Conservation (phyloP, 805 yeast species). For the Lachancea sp. region DNA sequence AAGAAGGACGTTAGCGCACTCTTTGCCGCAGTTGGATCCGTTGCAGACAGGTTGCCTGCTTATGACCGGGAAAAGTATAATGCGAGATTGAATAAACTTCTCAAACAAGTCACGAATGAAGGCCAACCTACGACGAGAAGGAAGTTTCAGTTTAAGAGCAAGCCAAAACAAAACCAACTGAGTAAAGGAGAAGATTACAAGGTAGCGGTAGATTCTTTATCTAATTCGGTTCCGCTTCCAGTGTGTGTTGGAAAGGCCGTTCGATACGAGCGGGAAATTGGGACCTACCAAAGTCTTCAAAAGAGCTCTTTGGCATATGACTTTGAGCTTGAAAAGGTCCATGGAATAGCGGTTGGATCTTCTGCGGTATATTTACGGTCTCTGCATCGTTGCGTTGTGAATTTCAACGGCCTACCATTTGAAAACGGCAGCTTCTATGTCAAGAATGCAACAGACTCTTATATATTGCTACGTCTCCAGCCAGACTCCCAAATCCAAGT, state of each 20-base stretch:
- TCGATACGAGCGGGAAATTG: neutral
- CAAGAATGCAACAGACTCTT: constrained; percentile 15
- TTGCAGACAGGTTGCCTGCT: constrained; percentile 14
- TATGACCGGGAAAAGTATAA: constrained; percentile 18
- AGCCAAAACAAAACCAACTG: neutral
- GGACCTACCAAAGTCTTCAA: neutral
- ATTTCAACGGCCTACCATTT: constrained; percentile 16
- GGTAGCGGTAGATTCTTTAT: neutral
- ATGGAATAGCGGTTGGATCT: neutral
- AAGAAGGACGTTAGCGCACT: constrained; percentile 13
- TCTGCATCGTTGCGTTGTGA: constrained; percentile 13
- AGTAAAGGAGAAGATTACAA: neutral
- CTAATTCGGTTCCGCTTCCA: neutral
- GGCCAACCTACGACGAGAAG: neutral
- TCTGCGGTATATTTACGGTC: constrained; percentile 17
- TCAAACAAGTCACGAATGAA: constrained; percentile 12
- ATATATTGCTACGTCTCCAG: constrained; percentile 13
- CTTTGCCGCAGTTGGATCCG: constrained; percentile 10
- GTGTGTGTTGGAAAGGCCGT: neutral
- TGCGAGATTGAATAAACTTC: constrained; percentile 13
- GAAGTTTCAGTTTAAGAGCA: constrained; percentile 5
- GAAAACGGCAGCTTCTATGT: constrained; percentile 23
- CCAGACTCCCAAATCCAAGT: constrained; percentile 19
- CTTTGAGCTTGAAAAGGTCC: neutral
- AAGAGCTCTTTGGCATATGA: neutral